Evolutionary conservation across 495 filamentous ascomycete species (phyloP).

Genomic region (Pseudevernia furfuracea): DNA sequence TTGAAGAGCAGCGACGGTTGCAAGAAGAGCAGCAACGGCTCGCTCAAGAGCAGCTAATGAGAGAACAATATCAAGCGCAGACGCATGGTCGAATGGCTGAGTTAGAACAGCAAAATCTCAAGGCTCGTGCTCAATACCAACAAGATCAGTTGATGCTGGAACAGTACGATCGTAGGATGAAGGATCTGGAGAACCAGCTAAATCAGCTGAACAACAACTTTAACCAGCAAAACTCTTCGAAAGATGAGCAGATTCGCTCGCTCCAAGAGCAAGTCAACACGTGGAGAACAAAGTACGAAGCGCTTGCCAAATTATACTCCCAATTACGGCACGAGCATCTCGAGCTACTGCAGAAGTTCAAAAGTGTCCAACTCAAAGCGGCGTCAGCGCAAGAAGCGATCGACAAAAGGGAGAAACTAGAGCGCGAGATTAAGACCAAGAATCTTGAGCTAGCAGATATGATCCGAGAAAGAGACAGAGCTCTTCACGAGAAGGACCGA

Average conservation of each 20-base stretch:
- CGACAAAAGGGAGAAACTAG: constrained; percentile 85
- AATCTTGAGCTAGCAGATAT: constrained; percentile 96
- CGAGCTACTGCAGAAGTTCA: constrained; percentile 89
- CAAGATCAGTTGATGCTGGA: constrained; percentile 94
- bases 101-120: constrained; percentile 88
- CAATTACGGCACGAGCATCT: constrained; percentile 93
- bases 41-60: constrained; percentile 80
- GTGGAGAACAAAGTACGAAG: constrained; percentile 94
- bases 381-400: constrained; percentile 96
- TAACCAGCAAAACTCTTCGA: constrained; percentile 75
- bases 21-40: constrained; percentile 82
- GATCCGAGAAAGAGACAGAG: constrained; percentile 93
- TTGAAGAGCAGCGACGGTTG: constrained; percentile 86
- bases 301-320: constrained; percentile 91
- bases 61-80: constrained; percentile 81
- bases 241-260: constrained; percentile 87
- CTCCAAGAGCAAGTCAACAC: constrained; percentile 94
- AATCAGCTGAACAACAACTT: constrained; percentile 71
- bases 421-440: constrained; percentile 97
- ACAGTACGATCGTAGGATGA: constrained; percentile 91
- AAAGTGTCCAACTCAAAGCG: constrained; percentile 89
- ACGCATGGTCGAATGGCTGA: constrained; percentile 91
- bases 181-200: constrained; percentile 84
- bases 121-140: constrained; percentile 90
- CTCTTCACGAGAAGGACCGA: constrained; percentile 87